phyloP scores from a whole-genome alignment of 192 early-diverging fungal species.

The Gamsiella multidivaricata region DNA sequence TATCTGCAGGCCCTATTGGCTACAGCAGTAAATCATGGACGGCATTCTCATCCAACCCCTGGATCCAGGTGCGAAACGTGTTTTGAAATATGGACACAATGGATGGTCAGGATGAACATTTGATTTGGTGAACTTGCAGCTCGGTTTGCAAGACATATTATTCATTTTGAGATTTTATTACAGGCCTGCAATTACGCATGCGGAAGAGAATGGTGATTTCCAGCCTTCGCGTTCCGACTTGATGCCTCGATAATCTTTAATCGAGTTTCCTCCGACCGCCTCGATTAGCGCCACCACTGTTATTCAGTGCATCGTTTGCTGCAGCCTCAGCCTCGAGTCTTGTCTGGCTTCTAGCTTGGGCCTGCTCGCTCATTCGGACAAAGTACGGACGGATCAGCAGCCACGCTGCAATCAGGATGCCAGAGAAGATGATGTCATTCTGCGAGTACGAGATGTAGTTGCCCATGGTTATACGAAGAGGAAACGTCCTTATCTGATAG shows the following conservation, averaged over 20 bases:
- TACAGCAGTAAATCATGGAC: too few species aligned
- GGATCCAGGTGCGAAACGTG: too few species aligned
- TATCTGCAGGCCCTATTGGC: too few species aligned
- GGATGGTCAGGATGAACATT: too few species aligned
- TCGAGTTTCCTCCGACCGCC: conserved; percentile 40
- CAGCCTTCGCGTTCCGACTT: not conserved
- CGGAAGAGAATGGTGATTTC: not conserved
- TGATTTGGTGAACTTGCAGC: too few species aligned
- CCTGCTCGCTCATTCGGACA: conserved; percentile 40
- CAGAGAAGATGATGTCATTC: conserved; percentile 52
- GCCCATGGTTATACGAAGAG: conserved; percentile 44
- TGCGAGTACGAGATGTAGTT: conserved; percentile 31
- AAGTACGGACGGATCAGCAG: conserved; percentile 42
- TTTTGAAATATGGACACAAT: too few species aligned
- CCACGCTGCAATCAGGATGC: conserved; percentile 40
- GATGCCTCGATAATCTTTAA: conserved; percentile 11
- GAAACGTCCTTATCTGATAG: too few species aligned
- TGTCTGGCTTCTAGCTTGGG: conserved; percentile 19
- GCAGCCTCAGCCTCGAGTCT: conserved; percentile 29
- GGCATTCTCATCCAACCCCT: too few species aligned
- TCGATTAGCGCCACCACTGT: not conserved
- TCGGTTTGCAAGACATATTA: too few species aligned
- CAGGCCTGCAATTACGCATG: not conserved
- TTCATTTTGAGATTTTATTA: too few species aligned
- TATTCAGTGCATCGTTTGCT: conserved; percentile 3